A percentile compares a stretch with the other conserved stretches of the same genome.
phyloP scores from a whole-genome alignment of 805 yeast genomes.

The Monosporozyma siamensis region DNA sequence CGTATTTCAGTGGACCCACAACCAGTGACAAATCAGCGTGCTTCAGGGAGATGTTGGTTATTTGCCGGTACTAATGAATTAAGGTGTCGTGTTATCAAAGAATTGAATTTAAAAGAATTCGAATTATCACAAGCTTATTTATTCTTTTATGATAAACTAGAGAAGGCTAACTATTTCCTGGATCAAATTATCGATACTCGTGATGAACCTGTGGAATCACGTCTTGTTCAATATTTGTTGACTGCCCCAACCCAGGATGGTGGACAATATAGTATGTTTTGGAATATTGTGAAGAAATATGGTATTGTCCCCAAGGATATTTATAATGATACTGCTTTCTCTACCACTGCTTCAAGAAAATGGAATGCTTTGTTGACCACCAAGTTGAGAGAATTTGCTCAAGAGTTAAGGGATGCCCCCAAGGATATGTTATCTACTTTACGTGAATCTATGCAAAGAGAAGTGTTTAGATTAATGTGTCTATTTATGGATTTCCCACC shows the following conservation, averaged over 20 bases:
- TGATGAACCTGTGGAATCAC: constrained; percentile 55
- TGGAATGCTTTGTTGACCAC: constrained; percentile 58
- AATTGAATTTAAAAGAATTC: constrained; percentile 54
- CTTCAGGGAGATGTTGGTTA: constrained; percentile 82
- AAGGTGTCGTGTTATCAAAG: constrained; percentile 52
- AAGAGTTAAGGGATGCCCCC: constrained; percentile 43
- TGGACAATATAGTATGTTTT: constrained; percentile 81
- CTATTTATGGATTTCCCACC: constrained; percentile 76
- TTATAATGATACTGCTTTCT: constrained; percentile 59
- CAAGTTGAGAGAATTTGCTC: constrained; percentile 71
- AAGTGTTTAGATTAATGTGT: constrained; percentile 55
- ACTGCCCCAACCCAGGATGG: constrained; percentile 69
- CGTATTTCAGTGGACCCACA: constrained; percentile 32
- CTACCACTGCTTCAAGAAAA: constrained; percentile 40
- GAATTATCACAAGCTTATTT: constrained; percentile 72
- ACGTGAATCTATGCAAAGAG: constrained; percentile 44
- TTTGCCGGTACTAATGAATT: constrained; percentile 74
- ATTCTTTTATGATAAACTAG: constrained; percentile 79
- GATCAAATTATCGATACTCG: constrained; percentile 68
- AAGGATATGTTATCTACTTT: constrained; percentile 32
- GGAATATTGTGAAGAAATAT: constrained; percentile 67
- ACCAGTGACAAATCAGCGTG: constrained; percentile 64
- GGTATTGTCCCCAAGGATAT: constrained; percentile 69
- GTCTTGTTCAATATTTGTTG: constrained; percentile 58
- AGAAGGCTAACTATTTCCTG: constrained; percentile 71